Evolutionary conservation across 2,329 filamentous ascomycete species (phyloP).

Genomic region (Tolypocladium tropicale): DNA sequence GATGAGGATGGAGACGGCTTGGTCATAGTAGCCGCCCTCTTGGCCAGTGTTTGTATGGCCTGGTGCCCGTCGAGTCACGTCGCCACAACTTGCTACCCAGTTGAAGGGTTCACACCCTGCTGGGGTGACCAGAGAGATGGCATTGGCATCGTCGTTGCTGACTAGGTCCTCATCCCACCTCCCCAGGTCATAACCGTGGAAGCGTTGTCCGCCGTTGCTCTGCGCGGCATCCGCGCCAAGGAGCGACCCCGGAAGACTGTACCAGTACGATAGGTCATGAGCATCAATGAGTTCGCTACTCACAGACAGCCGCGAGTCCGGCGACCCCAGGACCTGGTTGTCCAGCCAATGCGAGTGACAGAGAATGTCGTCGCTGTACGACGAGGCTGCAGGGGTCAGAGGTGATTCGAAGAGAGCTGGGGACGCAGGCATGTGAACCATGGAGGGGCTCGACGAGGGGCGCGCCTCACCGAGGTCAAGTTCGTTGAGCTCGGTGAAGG

Average conservation of each 20-base stretch:
- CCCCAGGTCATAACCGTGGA: conserved; percentile 64
- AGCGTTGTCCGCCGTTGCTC: conserved; percentile 25
- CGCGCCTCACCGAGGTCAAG: background rate
- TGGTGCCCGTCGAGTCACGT: background rate
- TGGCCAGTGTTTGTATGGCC: background rate
- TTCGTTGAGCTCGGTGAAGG: background rate
- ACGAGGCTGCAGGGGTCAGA: conserved; percentile 3
- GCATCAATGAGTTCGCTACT: conserved; percentile 1
- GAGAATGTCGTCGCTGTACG: conserved; percentile 1
- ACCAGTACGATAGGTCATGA: background rate
- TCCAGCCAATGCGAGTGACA: background rate
- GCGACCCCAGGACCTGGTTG: background rate
- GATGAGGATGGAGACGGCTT: conserved; percentile 51
- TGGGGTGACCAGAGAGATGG: conserved; percentile 39
- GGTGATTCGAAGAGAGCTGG: background rate
- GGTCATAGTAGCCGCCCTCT: conserved; percentile 50
- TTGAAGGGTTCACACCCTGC: background rate
- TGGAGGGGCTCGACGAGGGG: background rate
- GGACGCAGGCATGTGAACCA: background rate
- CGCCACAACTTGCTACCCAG: background rate
- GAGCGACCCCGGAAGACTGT: background rate
- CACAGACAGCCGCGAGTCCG: conserved; percentile 2
- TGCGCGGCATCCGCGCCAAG: background rate
- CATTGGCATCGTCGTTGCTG: conserved; percentile 59
- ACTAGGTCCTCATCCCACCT: conserved; percentile 59